Percentiles rank a stretch among this genome's conserved stretches.
Evolutionary conservation across 768 basidiomycete genomes (phyloP).

Genomic region (Bullera alba): DNA sequence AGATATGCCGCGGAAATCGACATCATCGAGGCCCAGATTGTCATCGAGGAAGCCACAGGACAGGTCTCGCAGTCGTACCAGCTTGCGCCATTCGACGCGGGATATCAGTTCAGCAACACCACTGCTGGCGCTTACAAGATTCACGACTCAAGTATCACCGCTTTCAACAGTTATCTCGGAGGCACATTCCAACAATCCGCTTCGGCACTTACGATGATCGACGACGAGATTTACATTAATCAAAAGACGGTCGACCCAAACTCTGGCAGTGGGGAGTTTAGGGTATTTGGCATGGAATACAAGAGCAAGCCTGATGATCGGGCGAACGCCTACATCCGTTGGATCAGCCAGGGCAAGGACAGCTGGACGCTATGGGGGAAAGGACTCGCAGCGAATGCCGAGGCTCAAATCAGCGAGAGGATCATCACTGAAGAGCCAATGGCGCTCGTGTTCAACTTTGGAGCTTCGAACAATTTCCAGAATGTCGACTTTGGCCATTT

Average conservation of each 20-base stretch:
- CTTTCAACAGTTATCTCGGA: constrained; percentile 47
- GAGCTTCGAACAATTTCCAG: constrained; percentile 57
- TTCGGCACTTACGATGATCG: constrained; percentile 51
- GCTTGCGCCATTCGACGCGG: constrained; percentile 58
- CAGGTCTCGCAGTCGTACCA: constrained; percentile 67
- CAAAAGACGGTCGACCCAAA: constrained; percentile 9
- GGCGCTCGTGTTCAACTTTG: constrained; percentile 58
- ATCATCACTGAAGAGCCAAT: constrained; percentile 78
- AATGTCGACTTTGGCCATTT: constrained; percentile 64
- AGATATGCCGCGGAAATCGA: constrained; percentile 90
- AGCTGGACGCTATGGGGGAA: constrained; percentile 54
- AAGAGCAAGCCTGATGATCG: constrained; percentile 37
- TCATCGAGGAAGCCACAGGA: constrained; percentile 54
- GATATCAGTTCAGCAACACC: constrained; percentile 49
- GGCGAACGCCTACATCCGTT: constrained; percentile 41
- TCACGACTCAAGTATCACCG: constrained; percentile 43
- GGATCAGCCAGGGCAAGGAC: constrained; percentile 37
- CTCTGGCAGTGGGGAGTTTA: constrained; percentile 18
- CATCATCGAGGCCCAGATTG: constrained; percentile 74
- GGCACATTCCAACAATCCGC: constrained; percentile 55
- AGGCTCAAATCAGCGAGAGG: constrained; percentile 59
- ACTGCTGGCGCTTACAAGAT: constrained; percentile 20
- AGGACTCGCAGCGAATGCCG: constrained; percentile 59
- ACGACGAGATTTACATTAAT: constrained; percentile 27
- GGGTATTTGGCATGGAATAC: constrained; percentile 50